Evolutionary conservation across 2,329 filamentous ascomycete species (phyloP), one percentile per base, ranked within the genome.

Genomic region (Aspergillus sp.): DNA sequence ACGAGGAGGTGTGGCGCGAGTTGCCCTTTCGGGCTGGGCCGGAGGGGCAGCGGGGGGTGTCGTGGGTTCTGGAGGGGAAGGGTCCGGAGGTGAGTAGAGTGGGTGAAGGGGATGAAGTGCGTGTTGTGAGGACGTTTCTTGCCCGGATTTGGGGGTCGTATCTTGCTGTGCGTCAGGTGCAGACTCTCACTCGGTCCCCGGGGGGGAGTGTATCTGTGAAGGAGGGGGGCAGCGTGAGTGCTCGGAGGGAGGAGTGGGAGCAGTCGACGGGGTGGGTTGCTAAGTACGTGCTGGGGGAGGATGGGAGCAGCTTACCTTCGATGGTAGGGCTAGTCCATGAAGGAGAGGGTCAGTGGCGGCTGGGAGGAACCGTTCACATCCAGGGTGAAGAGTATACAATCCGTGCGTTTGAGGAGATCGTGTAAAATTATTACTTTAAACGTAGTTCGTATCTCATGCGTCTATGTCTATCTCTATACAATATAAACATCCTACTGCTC

Each of bases 1-100:
- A 91, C 58, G 86, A 89, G 65, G 87, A 90, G 67, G 64, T 87
- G 2, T 89, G 87, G 87, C 67, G 71, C 1, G 81, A 84, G 40
- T 66, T 74, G 2, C 61, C 69, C 2, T 63, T 76, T 10, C 49
- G 47, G 7, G 47, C 55, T 2, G 65, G 71, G 2, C 71, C 69
- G 0, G 62, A 68, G 13, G 68, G 64, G 0, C 16, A 46, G 0
- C 55, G 47, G 9, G 62, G 62, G 3, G 36, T 68, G 5, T 68
- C 67, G 1, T 70, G 67, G 65, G 56, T 71, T 19, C 49, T 70
- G 0, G 68, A 70, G 53, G 64, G 62, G 0, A 60, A 54, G 23
- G 13, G 17, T 40, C 40, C 40, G 6, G 40, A 19, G 16, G 49
- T 57, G 32, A 53, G 29, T 11, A 42, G 57, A 2, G 13, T 58